A percentile compares a stretch with the other conserved stretches of the same genome.
Evolutionary conservation across 2,329 filamentous ascomycete genomes (phyloP).

Genomic region (Trichoderma endophyticum): DNA sequence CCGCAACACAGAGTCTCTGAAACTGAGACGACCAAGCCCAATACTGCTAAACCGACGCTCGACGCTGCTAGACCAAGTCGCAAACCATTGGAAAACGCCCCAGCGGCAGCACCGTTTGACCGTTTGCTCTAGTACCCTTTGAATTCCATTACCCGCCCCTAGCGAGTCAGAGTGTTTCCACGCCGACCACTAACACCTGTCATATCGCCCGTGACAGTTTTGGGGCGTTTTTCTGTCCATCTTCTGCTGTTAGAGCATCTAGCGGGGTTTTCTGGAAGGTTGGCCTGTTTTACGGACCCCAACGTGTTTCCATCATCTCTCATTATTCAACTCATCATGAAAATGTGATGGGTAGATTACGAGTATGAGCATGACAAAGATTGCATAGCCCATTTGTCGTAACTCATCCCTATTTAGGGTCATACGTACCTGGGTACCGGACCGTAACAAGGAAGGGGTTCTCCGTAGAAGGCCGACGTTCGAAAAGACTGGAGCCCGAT

Average conservation of each 20-base stretch:
- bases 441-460: background rate
- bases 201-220: background rate
- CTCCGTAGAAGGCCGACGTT: background rate
- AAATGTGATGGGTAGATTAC: background rate
- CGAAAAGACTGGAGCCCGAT: background rate
- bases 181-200: conserved; percentile 6
- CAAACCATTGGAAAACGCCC: background rate
- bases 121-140: background rate
- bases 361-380: background rate
- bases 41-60: background rate
- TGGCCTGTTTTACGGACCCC: background rate
- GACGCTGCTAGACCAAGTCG: background rate
- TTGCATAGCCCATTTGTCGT: background rate
- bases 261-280: background rate
- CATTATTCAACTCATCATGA: background rate
- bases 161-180: conserved; percentile 8
- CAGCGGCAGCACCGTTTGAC: background rate
- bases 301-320: background rate
- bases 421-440: background rate
- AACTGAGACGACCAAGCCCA: background rate
- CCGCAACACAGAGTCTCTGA: background rate
- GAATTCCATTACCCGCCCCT: background rate
- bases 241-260: background rate
- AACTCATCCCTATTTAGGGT: background rate
- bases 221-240: background rate